A percentile compares a stretch with the other conserved stretches of the same genome.
phyloP scores from a whole-genome alignment of 75 land plant genomes.

The Sequoiadendron giganteum region DNA sequence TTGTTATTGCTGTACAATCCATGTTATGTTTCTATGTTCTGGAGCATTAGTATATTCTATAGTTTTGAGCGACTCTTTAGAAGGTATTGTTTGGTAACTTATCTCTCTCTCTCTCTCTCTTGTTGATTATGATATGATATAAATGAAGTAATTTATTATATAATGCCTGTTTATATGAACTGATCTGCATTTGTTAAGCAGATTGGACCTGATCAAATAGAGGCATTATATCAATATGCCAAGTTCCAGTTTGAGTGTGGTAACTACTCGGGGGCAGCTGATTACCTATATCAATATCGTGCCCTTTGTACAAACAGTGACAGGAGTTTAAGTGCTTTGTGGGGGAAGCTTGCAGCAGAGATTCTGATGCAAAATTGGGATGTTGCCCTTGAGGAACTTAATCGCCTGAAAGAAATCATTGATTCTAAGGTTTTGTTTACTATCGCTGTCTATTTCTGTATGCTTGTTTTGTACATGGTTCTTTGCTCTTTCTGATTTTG shows the following conservation, averaged over 20 bases:
- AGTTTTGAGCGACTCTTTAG: neutral
- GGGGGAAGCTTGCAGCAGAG: constrained; percentile 99
- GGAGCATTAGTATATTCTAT: neutral
- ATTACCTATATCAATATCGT: constrained; percentile 92
- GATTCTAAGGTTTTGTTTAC: constrained; percentile 74
- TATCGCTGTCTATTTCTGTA: neutral
- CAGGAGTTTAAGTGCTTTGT: constrained; percentile 89
- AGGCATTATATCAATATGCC: constrained; percentile 98
- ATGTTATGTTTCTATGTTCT: neutral
- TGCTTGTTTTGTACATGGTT: neutral
- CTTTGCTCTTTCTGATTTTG: constrained; percentile 6
- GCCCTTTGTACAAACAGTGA: constrained; percentile 90
- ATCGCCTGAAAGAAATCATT: constrained; percentile 86
- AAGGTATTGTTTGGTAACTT: neutral
- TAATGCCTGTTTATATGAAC: neutral
- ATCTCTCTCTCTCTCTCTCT: neutral
- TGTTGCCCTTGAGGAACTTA: constrained; percentile 87
- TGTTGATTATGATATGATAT: neutral
- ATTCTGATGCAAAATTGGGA: constrained; percentile 99
- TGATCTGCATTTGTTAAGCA: constrained; percentile 23
- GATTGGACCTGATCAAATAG: constrained; percentile 96
- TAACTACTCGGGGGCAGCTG: constrained; percentile 98
- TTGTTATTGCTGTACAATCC: neutral
- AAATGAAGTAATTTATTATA: neutral
- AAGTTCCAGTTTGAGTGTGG: constrained; percentile 99